A percentile compares a stretch with the other conserved stretches of the same genome.
phyloP scores from a whole-genome alignment of 1,284 basidiomycete species.

The Lignosus rhinocerotis region DNA sequence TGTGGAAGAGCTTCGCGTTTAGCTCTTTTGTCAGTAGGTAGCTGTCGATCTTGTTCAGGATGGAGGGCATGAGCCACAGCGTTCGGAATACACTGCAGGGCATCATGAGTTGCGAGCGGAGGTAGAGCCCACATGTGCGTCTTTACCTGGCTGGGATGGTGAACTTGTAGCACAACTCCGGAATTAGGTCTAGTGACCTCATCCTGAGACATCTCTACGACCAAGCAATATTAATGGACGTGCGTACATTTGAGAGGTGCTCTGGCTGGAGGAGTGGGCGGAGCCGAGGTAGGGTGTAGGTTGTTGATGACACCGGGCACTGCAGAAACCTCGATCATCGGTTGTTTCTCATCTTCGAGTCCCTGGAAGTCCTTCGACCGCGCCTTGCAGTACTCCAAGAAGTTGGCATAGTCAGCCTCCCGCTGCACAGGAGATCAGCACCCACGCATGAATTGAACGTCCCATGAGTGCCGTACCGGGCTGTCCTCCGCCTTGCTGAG shows the following conservation, averaged over 20 bases:
- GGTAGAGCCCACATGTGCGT: not conserved
- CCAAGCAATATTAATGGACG: not conserved
- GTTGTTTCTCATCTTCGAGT: slow-evolving; percentile 62
- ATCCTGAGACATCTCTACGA: not conserved
- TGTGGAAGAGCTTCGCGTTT: slow-evolving; percentile 66
- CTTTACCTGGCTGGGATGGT: slow-evolving; percentile 72
- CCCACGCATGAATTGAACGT: not conserved
- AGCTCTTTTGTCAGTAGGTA: slow-evolving; percentile 74
- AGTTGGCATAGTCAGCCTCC: slow-evolving; percentile 53
- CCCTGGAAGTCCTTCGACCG: slow-evolving; percentile 61
- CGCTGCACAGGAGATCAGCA: slow-evolving; percentile 42
- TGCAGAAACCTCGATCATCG: slow-evolving; percentile 66
- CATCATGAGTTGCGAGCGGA: not conserved
- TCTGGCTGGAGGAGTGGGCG: slow-evolving; percentile 39
- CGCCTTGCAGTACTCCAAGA: slow-evolving; percentile 65
- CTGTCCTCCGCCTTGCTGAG: slow-evolving; percentile 68
- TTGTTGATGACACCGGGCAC: slow-evolving; percentile 54
- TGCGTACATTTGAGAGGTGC: slow-evolving; percentile 54
- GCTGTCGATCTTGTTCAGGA: slow-evolving; percentile 69
- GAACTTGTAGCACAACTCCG: slow-evolving; percentile 72
- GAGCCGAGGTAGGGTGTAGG: slow-evolving; percentile 47
- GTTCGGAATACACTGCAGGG: slow-evolving; percentile 60
- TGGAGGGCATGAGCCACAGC: slow-evolving; percentile 67
- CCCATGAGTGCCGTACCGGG: slow-evolving; percentile 40
- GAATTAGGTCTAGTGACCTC: slow-evolving; percentile 61